Evolutionary conservation across 2,329 filamentous ascomycete genomes (phyloP), one percentile per base, ranked within the genome.

Genomic region (Cephalotrichum gorgonifer): DNA sequence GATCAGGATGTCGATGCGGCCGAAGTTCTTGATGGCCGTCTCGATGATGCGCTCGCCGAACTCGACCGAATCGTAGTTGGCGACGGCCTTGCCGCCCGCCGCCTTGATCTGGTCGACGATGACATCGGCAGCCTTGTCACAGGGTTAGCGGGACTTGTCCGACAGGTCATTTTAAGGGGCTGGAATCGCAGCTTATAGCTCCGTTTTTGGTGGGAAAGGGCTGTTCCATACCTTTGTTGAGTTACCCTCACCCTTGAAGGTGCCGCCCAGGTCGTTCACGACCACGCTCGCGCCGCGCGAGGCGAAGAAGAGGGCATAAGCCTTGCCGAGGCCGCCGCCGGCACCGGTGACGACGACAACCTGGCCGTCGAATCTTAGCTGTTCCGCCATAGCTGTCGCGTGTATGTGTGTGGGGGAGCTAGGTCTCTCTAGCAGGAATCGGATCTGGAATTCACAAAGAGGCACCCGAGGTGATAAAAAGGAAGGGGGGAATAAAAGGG

Each of bases 11-110:
- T 98, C 91, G 68, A 98, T 80, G 60, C 91, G 87, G 57, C 91
- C 87, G 63, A 83, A 93, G 50, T 73, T 74, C 67, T 87, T 73
- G 64, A 93, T 86, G 59, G 87, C 87, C 23, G 86, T 90, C 56
- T 91, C 83, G 70, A 98, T 94, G 67, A 98, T 97, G 69, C 79
- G 85, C 53, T 97, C 91, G 60, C 93, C 93, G 60, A 91, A 78
- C 73, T 93, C 88, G 70, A 95, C 91, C 65, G 80, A 83, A 73
- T 98, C 86, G 76, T 97, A 97, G 79, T 96, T 97, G 68, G 91
- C 89, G 45, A 95, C 90, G 52, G 93, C 93, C 69, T 95, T 94
- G 67, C 93, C 93, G 66, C 93, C 93, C 48, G 84, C 85, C 63
- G 82, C 77, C 69, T 85, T 89, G 69, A 91, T 91, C 71, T 88